Percentiles rank a stretch among this genome's conserved stretches.
These are phyloP conservation scores for Suillus luteus DNA, from an alignment of 768 basidiomycete species.

Conservation along the genomic window DNA sequence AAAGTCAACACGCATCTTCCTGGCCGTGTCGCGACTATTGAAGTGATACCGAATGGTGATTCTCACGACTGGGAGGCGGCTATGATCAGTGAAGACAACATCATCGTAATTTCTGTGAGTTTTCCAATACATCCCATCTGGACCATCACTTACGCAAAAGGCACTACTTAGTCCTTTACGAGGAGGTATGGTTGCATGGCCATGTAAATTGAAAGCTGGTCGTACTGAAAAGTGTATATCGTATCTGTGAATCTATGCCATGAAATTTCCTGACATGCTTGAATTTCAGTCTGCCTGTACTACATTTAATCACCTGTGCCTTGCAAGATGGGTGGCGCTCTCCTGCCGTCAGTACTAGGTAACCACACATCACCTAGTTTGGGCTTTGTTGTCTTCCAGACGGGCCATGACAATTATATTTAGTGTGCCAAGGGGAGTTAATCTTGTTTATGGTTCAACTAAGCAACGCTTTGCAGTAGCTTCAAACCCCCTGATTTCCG, in stretches of 20 bases:
- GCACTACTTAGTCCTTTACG: conserved; percentile 15
- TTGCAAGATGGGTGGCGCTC: background rate
- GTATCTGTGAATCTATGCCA: background rate
- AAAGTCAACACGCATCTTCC: conserved; percentile 31
- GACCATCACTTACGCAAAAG: background rate
- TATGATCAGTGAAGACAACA: conserved; percentile 40
- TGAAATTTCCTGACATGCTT: background rate
- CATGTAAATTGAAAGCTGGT: conserved; percentile 21
- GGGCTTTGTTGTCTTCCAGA: background rate
- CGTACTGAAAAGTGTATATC: background rate
- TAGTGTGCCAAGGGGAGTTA: background rate
- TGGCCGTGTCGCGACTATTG: conserved; percentile 26
- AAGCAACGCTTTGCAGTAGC: background rate
- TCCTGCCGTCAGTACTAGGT: background rate
- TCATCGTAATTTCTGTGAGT: conserved; percentile 36
- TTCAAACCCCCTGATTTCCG: background rate
- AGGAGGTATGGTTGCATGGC: conserved; percentile 29
- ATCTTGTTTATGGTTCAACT: background rate
- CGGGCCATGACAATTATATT: background rate
- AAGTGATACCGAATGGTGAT: conserved; percentile 3
- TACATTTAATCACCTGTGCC: background rate
- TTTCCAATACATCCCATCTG: background rate
- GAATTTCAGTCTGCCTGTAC: background rate
- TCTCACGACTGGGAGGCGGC: conserved; percentile 28
- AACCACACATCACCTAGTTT: background rate